These are phyloP conservation scores for Pleurotus giganteus DNA, from an alignment of 768 basidiomycete species.

Conservation along the genomic window DNA sequence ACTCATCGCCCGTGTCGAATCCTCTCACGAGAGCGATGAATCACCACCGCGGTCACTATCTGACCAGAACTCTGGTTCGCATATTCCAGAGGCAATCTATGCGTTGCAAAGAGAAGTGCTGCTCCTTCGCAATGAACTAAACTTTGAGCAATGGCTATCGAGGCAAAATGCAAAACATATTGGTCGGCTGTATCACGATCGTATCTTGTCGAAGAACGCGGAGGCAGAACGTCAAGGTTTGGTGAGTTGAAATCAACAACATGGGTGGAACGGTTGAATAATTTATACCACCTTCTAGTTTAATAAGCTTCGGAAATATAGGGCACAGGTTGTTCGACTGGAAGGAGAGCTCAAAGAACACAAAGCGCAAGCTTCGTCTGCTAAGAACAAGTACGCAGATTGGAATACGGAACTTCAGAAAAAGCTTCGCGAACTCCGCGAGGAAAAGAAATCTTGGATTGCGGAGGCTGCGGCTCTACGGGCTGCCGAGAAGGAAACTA, in stretches of 20 bases:
- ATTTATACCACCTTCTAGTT: constrained; percentile 42
- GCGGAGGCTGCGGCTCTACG: constrained; percentile 67
- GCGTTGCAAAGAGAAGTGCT: constrained; percentile 74
- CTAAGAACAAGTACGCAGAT: constrained; percentile 77
- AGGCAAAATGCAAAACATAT: constrained; percentile 82
- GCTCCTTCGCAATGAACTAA: constrained; percentile 75
- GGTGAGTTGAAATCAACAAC: constrained; percentile 39
- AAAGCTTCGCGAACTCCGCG: constrained; percentile 69
- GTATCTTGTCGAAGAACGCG: constrained; percentile 67
- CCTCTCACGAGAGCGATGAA: constrained; percentile 21
- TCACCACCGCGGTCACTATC: background rate
- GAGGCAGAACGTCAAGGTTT: constrained; percentile 81
- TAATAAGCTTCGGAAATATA: constrained; percentile 79
- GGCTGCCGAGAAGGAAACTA: constrained; percentile 66
- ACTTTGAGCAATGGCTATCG: constrained; percentile 83
- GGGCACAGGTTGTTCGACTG: constrained; percentile 61
- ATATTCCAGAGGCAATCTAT: constrained; percentile 65
- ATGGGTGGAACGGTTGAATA: background rate
- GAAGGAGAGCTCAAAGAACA: constrained; percentile 72
- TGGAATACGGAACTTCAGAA: constrained; percentile 84
- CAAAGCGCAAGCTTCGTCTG: constrained; percentile 66
- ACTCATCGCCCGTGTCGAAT: constrained; percentile 36
- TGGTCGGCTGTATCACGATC: constrained; percentile 74
- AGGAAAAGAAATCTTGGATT: constrained; percentile 79
- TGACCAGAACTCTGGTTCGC: constrained; percentile 20